These are phyloP conservation scores for Pouteria glomerata DNA, from an alignment of 148 eudicot genomes.

Conservation along the genomic window DNA sequence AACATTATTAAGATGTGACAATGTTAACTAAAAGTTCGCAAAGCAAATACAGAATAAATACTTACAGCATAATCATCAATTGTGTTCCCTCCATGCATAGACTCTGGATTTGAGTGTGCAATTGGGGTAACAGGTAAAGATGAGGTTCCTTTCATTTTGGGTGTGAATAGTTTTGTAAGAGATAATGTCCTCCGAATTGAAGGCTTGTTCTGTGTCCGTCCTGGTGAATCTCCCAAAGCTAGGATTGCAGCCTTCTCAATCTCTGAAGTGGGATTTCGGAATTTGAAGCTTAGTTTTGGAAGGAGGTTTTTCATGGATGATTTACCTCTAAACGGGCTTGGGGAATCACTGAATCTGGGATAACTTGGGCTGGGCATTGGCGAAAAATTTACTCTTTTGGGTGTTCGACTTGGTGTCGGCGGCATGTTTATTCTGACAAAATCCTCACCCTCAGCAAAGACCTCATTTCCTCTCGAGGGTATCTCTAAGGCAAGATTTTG, in stretches of 20 bases:
- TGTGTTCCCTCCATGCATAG: conserved; percentile 65
- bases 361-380: conserved; percentile 60
- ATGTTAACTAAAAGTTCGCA: neutral
- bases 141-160: conserved; percentile 53
- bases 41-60: conserved; percentile 9
- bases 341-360: conserved; percentile 29
- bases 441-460: conserved; percentile 53
- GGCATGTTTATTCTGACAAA: conserved; percentile 55
- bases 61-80: conserved; percentile 34
- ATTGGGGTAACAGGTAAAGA: conserved; percentile 77
- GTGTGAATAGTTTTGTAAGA: conserved; percentile 48
- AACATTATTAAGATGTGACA: neutral
- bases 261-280: conserved; percentile 49
- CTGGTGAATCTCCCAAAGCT: conserved; percentile 62
- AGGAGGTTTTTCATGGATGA: conserved; percentile 60
- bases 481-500: conserved; percentile 44
- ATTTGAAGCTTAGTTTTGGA: conserved; percentile 83
- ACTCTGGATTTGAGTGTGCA: conserved; percentile 86
- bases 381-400: conserved; percentile 68
- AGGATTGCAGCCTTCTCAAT: conserved; percentile 64
- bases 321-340: conserved; percentile 52
- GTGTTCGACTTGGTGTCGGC: conserved; percentile 51
- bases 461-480: conserved; percentile 34
- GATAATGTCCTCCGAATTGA: conserved; percentile 55
- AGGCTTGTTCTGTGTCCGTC: conserved; percentile 32